Percentiles rank a stretch among this genome's conserved stretches.
These are phyloP conservation scores for Cenococcum geophilum DNA, from an alignment of 495 filamentous ascomycete genomes.

Conservation along the genomic window DNA sequence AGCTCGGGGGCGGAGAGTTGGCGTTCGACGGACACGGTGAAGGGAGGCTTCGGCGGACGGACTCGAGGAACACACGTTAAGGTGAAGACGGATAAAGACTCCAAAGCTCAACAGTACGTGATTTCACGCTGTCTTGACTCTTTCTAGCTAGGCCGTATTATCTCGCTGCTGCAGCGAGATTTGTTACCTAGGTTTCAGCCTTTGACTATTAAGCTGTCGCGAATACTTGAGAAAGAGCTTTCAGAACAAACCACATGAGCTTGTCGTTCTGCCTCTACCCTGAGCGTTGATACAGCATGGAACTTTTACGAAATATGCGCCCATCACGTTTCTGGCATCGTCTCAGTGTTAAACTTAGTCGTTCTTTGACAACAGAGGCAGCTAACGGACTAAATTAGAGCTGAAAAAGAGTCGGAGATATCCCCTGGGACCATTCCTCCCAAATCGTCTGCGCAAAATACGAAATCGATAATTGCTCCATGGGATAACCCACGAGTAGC, in stretches of 20 bases:
- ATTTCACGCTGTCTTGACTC: background rate
- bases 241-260: background rate
- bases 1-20: slow-evolving; percentile 56
- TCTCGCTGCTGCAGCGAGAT: slow-evolving; percentile 1
- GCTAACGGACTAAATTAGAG: slow-evolving; percentile 22
- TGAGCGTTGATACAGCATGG: too few species aligned
- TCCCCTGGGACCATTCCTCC: slow-evolving; percentile 41
- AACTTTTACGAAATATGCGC: background rate
- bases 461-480: slow-evolving; percentile 32
- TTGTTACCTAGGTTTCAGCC: background rate
- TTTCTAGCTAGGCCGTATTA: background rate
- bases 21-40: slow-evolving; percentile 54
- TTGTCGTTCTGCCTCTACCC: background rate
- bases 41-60: slow-evolving; percentile 41
- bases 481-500: slow-evolving; percentile 45
- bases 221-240: background rate
- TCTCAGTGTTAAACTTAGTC: slow-evolving; percentile 14
- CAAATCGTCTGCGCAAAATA: slow-evolving; percentile 31
- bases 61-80: slow-evolving; percentile 48
- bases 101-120: slow-evolving; percentile 34
- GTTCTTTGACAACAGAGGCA: background rate
- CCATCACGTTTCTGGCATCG: slow-evolving; percentile 16
- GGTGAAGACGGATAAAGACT: slow-evolving; percentile 50
- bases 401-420: slow-evolving; percentile 34
- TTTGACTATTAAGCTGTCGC: background rate